A percentile compares a stretch with the other conserved stretches of the same genome.
These are phyloP conservation scores for Vigna nakashimae DNA, from an alignment of 306 rosid species.

Conservation along the genomic window DNA sequence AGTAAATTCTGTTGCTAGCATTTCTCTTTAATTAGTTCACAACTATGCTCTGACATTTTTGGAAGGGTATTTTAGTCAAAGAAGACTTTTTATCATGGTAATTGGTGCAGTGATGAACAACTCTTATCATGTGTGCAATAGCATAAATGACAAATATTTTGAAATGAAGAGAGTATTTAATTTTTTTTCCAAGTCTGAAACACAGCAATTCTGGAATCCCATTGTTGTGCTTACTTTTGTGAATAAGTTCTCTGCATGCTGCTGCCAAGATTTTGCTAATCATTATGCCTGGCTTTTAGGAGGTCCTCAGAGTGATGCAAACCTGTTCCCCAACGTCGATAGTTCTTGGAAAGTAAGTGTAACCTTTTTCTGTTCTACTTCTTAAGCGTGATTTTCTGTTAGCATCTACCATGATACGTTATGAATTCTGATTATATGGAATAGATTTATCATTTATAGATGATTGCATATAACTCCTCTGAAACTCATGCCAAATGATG, in stretches of 20 bases:
- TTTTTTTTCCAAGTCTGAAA: constrained; percentile 26
- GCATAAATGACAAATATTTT: background rate
- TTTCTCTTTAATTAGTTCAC: background rate
- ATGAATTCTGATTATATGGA: constrained; percentile 23
- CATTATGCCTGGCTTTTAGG: constrained; percentile 58
- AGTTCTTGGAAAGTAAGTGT: constrained; percentile 93
- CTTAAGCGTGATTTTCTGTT: constrained; percentile 6
- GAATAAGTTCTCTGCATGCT: constrained; percentile 10
- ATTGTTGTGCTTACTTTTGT: background rate
- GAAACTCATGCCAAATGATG: constrained; percentile 18
- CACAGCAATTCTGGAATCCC: constrained; percentile 15
- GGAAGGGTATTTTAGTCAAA: background rate
- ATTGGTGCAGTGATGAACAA: background rate
- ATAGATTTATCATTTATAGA: background rate
- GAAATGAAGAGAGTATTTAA: background rate
- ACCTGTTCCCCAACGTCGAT: constrained; percentile 79
- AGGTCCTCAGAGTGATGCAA: constrained; percentile 68
- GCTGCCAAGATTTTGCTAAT: constrained; percentile 26
- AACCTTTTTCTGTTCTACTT: constrained; percentile 38
- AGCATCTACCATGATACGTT: background rate
- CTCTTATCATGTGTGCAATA: background rate
- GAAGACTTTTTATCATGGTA: background rate
- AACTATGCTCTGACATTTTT: background rate
- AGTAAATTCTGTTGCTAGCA: background rate
- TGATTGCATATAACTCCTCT: constrained; percentile 17